These are phyloP conservation scores for Venturiaceae sp. DNA, from an alignment of 2,329 filamentous ascomycete species.

Conservation along the genomic window DNA sequence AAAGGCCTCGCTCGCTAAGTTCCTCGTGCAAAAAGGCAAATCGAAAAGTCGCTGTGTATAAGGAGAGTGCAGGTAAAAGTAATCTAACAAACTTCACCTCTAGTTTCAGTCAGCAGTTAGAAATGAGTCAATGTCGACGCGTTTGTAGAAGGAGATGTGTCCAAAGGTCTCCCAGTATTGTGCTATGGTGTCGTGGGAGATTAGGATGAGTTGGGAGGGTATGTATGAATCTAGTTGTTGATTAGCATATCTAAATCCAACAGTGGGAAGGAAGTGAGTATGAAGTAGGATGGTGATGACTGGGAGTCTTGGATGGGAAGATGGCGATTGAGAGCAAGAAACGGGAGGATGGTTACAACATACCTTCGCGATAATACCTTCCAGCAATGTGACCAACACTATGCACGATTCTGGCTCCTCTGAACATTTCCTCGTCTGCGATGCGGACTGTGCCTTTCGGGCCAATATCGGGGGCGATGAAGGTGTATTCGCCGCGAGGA, in stretches of 20 bases:
- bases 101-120: not conserved
- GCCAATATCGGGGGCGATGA: conserved; percentile 70
- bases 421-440: conserved; percentile 58
- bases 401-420: conserved; percentile 62
- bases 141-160: conserved; percentile 38
- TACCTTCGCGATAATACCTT: conserved; percentile 62
- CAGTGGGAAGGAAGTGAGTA: not conserved
- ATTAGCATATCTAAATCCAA: not conserved
- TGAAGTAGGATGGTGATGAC: too few species aligned
- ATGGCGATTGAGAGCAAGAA: too few species aligned
- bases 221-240: conserved; percentile 57
- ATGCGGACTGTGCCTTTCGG: conserved; percentile 52
- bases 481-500: conserved; percentile 75
- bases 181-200: conserved; percentile 67
- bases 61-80: not conserved
- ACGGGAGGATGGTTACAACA: too few species aligned
- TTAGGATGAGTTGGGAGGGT: conserved; percentile 64
- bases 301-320: too few species aligned
- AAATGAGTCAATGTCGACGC: conserved; percentile 31
- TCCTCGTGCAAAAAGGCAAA: too few species aligned
- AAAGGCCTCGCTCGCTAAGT: too few species aligned
- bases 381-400: conserved; percentile 71
- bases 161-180: conserved; percentile 65
- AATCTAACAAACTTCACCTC: too few species aligned
- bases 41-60: not conserved